Evolutionary conservation across 345 rosid species (phyloP).

Genomic region (Melastoma malabathricum): DNA sequence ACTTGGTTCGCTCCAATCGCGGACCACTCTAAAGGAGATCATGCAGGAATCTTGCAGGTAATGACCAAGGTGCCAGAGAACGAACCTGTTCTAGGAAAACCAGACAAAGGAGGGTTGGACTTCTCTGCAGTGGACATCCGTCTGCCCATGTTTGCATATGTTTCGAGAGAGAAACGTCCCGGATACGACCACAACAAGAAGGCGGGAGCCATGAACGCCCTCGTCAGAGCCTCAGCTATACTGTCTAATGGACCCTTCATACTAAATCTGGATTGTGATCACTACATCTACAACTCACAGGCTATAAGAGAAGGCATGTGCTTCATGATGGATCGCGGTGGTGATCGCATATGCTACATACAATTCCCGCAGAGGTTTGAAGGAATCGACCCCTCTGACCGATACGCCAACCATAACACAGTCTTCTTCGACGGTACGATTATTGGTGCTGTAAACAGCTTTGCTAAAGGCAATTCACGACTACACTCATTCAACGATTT

Average conservation of each 20-base stretch:
- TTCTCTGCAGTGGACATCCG: slow-evolving; percentile 68
- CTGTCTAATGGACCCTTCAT: slow-evolving; percentile 80
- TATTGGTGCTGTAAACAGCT: no score
- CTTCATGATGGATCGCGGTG: slow-evolving; percentile 98
- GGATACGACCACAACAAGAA: slow-evolving; percentile 88
- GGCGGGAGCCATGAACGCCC: slow-evolving; percentile 89
- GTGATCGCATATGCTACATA: slow-evolving; percentile 77
- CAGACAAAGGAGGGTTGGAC: slow-evolving; percentile 49
- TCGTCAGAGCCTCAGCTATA: slow-evolving; percentile 90
- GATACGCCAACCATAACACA: slow-evolving; percentile 81
- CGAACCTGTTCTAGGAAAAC: slow-evolving; percentile 58
- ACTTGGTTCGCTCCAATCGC: slow-evolving; percentile 54
- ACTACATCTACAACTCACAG: slow-evolving; percentile 56
- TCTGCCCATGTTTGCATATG: slow-evolving; percentile 73
- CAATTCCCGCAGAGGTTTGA: slow-evolving; percentile 92
- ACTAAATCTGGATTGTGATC: slow-evolving; percentile 82
- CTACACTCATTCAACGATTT: not conserved
- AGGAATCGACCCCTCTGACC: slow-evolving; percentile 92
- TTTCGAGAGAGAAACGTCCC: slow-evolving; percentile 72
- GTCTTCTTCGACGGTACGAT: slow-evolving; percentile 73
- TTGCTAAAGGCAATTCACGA: not conserved
- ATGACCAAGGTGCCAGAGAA: slow-evolving; percentile 76
- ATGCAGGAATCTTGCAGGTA: slow-evolving; percentile 68
- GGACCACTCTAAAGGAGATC: slow-evolving; percentile 82
- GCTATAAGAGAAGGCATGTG: slow-evolving; percentile 90